Conservation (phyloP, 2,329 filamentous ascomycete genomes). For the Chaetothyriales sp. region DNA sequence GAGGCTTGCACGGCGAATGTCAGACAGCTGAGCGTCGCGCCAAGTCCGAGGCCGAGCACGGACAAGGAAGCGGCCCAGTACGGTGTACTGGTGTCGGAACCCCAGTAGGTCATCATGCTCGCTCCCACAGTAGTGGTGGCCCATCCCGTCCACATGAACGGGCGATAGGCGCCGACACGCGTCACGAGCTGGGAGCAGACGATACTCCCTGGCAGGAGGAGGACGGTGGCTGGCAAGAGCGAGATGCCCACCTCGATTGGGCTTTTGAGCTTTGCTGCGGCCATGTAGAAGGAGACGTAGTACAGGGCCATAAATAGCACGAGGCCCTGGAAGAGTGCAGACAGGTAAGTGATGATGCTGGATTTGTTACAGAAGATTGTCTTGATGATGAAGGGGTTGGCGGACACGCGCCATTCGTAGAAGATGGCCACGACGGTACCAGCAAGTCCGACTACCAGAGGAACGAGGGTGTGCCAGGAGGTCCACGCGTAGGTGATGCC, state of each 20-base stretch:
- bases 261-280: constrained; percentile 24
- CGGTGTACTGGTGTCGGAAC: constrained; percentile 20
- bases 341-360: constrained; percentile 27
- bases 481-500: constrained; percentile 29
- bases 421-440: constrained; percentile 23
- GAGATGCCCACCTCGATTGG: constrained; percentile 26
- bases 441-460: constrained; percentile 24
- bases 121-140: constrained; percentile 23
- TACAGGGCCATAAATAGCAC: constrained; percentile 32
- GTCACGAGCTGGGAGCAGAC: constrained; percentile 23
- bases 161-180: constrained; percentile 25
- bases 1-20: constrained; percentile 30
- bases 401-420: constrained; percentile 25
- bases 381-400: constrained; percentile 26
- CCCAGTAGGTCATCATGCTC: constrained; percentile 27
- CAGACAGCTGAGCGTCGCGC: constrained; percentile 29
- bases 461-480: constrained; percentile 27
- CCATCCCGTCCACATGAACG: constrained; percentile 33
- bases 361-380: constrained; percentile 26
- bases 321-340: constrained; percentile 31
- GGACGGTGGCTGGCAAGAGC: constrained; percentile 25
- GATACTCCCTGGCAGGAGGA: constrained; percentile 20
- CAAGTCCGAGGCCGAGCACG: constrained; percentile 30
- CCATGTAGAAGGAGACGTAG: constrained; percentile 30
- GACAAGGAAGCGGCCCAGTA: constrained; percentile 28